Evolutionary conservation across 2,329 filamentous ascomycete genomes (phyloP), one percentile per base, ranked within the genome.

Genomic region (Alternaria sp.): DNA sequence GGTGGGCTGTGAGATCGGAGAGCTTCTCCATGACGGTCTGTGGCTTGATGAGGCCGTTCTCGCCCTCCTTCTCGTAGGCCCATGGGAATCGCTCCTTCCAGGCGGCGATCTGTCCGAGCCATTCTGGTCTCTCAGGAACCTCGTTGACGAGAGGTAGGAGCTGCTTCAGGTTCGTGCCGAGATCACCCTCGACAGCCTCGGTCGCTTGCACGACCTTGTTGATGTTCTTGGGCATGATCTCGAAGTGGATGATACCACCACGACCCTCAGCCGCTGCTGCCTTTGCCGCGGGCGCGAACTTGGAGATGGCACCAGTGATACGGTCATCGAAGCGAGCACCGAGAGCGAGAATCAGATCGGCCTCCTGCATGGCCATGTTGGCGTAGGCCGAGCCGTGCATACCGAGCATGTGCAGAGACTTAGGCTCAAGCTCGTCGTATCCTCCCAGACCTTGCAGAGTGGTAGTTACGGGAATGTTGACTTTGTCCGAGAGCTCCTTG

Each of bases 201-300:
- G 92, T 97, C 8, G 95, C 94, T 83, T 98, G 93, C 13, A 99
- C 91, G 45, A 98, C 94, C 87, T 98, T 99, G 89, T 98, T 98
- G 84, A 98, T 98, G 85, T 99, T 98, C 90, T 99, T 99, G 73
- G 96, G 95, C 91, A 98, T 91, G 75, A 99, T 95, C 80, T 98
- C 95, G 76, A 98, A 98, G 82, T 99, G 95, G 15, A 98, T 88
- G 74, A 99, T 98, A 76, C 96, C 96, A 73, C 96, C 96, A 66
- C 93, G 91, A 57, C 90, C 90, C 83, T 97, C 92, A 11, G 87
- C 85, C 5, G 93, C 95, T 0, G 96, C 96, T 13, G 89, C 88
- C 83, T 92, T 96, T 47, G 96, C 96, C 56, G 88, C 88, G 4
- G 96, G 96, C 0, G 94, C 96, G 70, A 98, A 99, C 79, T 95